Base-by-base conservation (phyloP, 2,329 filamentous ascomycete species). In the Sporothrix globosa region DNA sequence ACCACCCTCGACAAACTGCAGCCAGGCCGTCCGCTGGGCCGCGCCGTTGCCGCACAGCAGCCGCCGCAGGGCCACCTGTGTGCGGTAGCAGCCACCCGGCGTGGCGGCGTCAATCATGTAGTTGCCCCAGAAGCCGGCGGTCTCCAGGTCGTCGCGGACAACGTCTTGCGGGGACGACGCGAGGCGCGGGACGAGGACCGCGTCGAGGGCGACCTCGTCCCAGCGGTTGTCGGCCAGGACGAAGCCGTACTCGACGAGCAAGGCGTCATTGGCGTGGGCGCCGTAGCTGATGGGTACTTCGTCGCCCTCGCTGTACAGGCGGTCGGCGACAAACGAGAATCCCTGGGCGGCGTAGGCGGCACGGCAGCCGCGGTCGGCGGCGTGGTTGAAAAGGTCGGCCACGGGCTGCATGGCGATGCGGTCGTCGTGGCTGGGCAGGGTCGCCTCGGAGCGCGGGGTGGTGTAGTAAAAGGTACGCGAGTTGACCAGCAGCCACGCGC, bases 271-370 rank as follows among this genome's bases (percentile, higher is more conserved):
- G 48, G 85, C 85, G 76, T 93, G 91, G 0, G 84, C 78, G 6
- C 91, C 91, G 74, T 93, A 93, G 30, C 86, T 87, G 41, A 91
- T 87, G 74, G 85, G 87, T 2, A 93, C 80, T 79, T 93, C 91
- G 41, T 90, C 86, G n/a, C 87, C 88, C 1, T 78, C 75, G 1
- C 77, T 77, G 75, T 90, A 88, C 1, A 80, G 76, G 2, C 80
- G 78, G 69, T 84, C 79, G 10, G 87, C 83, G 21, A 79, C 83
- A 65, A 91, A 82, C 24, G 81, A 82, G 78, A 88, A 91, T 17
- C 84, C 85, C 2, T 80, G 77, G 0, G 79, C 74, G 65, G 83
- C 81, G 75, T 85, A 86, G 5, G 82, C 77, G 0, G 87, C 86
- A 17, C 81, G 77, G 77, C 87, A 89, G 17, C 84, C 83, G 14